Evolutionary conservation across 2,329 filamentous ascomycete species (phyloP).

Genomic region (Alternaria sp.): DNA sequence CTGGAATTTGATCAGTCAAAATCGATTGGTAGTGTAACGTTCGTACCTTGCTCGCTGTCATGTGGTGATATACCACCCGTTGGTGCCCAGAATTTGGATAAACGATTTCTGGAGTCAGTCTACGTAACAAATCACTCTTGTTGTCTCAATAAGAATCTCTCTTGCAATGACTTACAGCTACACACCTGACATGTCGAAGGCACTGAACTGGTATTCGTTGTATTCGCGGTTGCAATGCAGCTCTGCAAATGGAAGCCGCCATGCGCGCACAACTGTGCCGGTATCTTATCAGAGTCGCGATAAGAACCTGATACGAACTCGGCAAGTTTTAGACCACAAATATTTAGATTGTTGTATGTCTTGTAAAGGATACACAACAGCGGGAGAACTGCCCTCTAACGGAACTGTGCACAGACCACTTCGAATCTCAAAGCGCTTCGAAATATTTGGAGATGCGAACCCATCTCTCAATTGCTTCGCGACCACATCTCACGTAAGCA

Average conservation of each 20-base stretch:
- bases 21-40: neutral
- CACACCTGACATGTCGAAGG: conserved; percentile 34
- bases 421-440: conserved; percentile 27
- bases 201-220: conserved; percentile 16
- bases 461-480: conserved; percentile 35
- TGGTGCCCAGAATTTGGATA: conserved; percentile 82
- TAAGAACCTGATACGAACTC: neutral
- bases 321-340: neutral
- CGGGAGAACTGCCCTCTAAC: conserved; percentile 24
- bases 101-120: conserved; percentile 65
- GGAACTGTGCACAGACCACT: conserved; percentile 37
- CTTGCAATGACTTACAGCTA: conserved; percentile 48
- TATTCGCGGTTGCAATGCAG: conserved; percentile 25
- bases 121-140: conserved; percentile 33
- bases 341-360: neutral
- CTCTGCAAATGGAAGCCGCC: conserved; percentile 38
- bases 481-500: conserved; percentile 41
- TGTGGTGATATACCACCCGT: conserved; percentile 71
- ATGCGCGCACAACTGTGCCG: conserved; percentile 30
- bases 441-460: conserved; percentile 41
- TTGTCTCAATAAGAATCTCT: no score
- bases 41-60: conserved; percentile 56
- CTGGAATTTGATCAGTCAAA: conserved; percentile 23
- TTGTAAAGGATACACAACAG: conserved; percentile 17
- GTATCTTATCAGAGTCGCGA: neutral